Evolutionary conservation across 495 filamentous ascomycete species (phyloP).

Genomic region (Chaetomidium leptoderma): DNA sequence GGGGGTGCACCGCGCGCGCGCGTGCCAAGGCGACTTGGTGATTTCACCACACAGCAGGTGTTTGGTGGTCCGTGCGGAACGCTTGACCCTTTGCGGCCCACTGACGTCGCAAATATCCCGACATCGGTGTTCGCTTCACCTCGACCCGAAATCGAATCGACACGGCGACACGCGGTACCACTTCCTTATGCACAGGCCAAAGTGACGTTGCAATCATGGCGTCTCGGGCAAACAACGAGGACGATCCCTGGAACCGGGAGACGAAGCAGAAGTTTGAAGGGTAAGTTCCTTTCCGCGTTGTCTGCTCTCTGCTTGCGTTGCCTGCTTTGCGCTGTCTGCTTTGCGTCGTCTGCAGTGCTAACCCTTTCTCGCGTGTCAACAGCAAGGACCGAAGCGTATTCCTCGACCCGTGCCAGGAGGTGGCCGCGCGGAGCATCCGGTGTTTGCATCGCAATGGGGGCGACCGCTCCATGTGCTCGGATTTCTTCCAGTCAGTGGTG

Average conservation of each 20-base stretch:
- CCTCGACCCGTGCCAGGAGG: slow-evolving; percentile 92
- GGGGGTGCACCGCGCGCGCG: too few species aligned
- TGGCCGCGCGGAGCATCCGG: slow-evolving; percentile 76
- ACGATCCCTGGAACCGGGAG: slow-evolving; percentile 15
- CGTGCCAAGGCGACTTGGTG: too few species aligned
- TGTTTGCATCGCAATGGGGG: slow-evolving; percentile 84
- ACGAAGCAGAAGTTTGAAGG: slow-evolving; percentile 18
- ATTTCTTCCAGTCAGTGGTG: slow-evolving; percentile 82
- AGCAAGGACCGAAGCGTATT: slow-evolving; percentile 84
- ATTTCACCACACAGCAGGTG: too few species aligned
- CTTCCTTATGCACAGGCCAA: neutral
- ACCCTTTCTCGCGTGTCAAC: neutral
- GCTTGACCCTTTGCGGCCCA: neutral
- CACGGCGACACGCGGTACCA: neutral
- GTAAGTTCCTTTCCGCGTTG: neutral
- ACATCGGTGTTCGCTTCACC: neutral
- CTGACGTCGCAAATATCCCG: slow-evolving; percentile 2
- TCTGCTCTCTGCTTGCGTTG: neutral
- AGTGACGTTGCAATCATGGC: slow-evolving; percentile 9
- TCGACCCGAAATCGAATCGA: neutral
- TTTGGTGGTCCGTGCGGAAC: slow-evolving; percentile 11
- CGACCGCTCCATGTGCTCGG: slow-evolving; percentile 79
- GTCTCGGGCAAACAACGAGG: neutral
- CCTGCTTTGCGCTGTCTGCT: neutral
- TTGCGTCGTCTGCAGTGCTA: slow-evolving; percentile 5